phyloP scores from a whole-genome alignment of 2,329 filamentous ascomycete species.

The Plectosphaerella plurivora region DNA sequence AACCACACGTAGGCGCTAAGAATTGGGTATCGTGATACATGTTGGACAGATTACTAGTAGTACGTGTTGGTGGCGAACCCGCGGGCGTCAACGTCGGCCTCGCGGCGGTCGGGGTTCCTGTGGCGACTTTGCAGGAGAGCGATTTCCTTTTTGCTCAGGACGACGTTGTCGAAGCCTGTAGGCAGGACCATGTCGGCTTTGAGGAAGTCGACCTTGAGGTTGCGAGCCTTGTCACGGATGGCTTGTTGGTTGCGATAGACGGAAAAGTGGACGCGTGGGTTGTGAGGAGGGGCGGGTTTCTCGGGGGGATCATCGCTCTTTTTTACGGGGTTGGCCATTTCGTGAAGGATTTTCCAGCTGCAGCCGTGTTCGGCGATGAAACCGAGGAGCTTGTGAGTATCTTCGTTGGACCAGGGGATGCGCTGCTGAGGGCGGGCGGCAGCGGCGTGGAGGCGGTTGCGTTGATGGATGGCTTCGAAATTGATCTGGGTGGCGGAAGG shows the following conservation, averaged over 20 bases:
- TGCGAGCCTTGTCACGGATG: constrained; percentile 54
- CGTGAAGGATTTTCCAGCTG: constrained; percentile 34
- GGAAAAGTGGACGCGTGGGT: constrained; percentile 31
- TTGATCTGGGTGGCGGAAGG: constrained; percentile 2
- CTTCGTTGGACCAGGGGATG: constrained; percentile 35
- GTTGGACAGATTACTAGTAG: not conserved
- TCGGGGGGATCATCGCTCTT: not conserved
- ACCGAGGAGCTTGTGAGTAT: constrained; percentile 34
- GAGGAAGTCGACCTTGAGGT: constrained; percentile 49
- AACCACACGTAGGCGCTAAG: too few species aligned
- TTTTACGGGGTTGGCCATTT: constrained; percentile 11
- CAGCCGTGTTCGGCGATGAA: constrained; percentile 32
- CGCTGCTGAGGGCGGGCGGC: constrained; percentile 17
- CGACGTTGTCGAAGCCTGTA: constrained; percentile 43
- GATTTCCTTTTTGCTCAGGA: constrained; percentile 46
- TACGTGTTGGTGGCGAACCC: constrained; percentile 33
- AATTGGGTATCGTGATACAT: too few species aligned
- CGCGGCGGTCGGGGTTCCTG: constrained; percentile 45
- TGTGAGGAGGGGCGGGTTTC: constrained; percentile 9
- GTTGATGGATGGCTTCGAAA: constrained; percentile 17
- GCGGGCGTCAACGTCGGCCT: constrained; percentile 37
- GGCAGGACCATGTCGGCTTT: constrained; percentile 39
- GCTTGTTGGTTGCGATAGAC: constrained; percentile 47
- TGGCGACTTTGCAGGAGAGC: constrained; percentile 30
- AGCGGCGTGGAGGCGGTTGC: constrained; percentile 19